These are phyloP conservation scores for Umbelopsis sp. DNA, from an alignment of 371 early-diverging fungal species.

Conservation along the genomic window DNA sequence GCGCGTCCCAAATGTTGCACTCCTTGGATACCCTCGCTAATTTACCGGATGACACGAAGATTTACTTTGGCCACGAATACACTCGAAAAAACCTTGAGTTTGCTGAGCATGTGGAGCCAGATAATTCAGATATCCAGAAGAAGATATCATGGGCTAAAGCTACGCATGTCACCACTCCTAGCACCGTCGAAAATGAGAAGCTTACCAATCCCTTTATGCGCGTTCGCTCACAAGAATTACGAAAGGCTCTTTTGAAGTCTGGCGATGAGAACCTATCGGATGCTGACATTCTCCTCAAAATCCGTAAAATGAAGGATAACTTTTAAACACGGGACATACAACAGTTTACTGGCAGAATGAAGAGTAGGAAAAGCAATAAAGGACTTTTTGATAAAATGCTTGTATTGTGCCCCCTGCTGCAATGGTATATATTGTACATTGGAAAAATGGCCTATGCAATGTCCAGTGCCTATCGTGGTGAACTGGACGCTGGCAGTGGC, in stretches of 20 bases:
- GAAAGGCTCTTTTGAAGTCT: conserved; percentile 22
- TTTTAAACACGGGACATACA: conserved; percentile 24
- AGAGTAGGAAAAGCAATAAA: background rate
- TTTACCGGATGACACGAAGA: conserved; percentile 80
- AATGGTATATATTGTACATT: no score
- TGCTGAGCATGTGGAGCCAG: conserved; percentile 42
- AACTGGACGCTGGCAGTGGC: background rate
- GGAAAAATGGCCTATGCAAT: no score
- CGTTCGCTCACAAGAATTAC: conserved; percentile 39
- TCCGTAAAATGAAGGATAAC: conserved; percentile 51
- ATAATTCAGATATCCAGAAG: conserved; percentile 41
- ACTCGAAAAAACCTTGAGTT: conserved; percentile 70
- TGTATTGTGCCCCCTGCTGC: background rate
- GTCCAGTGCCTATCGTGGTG: background rate
- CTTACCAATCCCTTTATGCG: conserved; percentile 90
- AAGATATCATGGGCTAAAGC: conserved; percentile 63
- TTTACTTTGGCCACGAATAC: conserved; percentile 95
- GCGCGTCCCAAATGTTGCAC: conserved; percentile 80
- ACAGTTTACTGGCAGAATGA: background rate
- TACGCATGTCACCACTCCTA: conserved; percentile 72
- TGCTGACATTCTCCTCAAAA: conserved; percentile 35
- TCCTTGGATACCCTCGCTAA: conserved; percentile 68
- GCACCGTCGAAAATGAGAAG: conserved; percentile 81
- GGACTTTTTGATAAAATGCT: background rate
- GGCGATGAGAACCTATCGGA: conserved; percentile 19